Evolutionary conservation across 1,284 basidiomycete species (phyloP).

Genomic region (Ganoderma lucidum): DNA sequence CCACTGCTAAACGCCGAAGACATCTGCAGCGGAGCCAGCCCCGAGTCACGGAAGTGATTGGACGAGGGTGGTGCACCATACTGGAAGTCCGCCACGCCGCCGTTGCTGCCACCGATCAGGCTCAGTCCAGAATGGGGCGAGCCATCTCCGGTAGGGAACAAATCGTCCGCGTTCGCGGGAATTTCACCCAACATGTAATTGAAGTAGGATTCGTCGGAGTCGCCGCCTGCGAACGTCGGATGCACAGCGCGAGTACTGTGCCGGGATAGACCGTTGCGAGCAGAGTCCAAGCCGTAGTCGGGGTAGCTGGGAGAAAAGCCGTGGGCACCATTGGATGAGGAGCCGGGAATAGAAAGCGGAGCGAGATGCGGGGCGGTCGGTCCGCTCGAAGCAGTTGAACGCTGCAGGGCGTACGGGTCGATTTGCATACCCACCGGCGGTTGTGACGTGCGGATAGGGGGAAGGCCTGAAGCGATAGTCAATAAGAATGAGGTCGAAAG

Average conservation of each 20-base stretch:
- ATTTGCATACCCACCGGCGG: conserved; percentile 5
- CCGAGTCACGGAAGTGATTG: conserved; percentile 19
- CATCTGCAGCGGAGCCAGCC: background rate
- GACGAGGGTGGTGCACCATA: conserved; percentile 7
- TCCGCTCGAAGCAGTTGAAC: conserved; percentile 11
- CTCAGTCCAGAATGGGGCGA: conserved; percentile 11
- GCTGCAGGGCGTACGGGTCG: conserved; percentile 17
- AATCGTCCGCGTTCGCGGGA: conserved; percentile 6
- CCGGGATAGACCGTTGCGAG: conserved; percentile 9
- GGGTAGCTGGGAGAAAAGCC: conserved; percentile 8
- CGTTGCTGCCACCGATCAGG: conserved; percentile 7
- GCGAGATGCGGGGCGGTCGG: conserved; percentile 18
- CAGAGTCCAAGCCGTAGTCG: conserved; percentile 16
- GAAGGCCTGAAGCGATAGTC: conserved; percentile 16
- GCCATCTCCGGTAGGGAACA: conserved; percentile 16
- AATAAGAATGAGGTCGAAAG: background rate
- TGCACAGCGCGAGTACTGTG: conserved; percentile 4
- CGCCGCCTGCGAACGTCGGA: conserved; percentile 1
- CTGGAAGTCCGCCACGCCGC: conserved; percentile 11
- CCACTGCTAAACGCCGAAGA: background rate
- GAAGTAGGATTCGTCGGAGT: conserved; percentile 25
- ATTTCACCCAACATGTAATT: conserved; percentile 26
- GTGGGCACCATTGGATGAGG: conserved; percentile 16
- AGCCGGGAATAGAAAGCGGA: conserved; percentile 21
- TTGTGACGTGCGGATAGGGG: conserved; percentile 22